Evolutionary conservation across 805 yeast genomes (phyloP).

Genomic region (Saccharomycopsis capsularis): DNA sequence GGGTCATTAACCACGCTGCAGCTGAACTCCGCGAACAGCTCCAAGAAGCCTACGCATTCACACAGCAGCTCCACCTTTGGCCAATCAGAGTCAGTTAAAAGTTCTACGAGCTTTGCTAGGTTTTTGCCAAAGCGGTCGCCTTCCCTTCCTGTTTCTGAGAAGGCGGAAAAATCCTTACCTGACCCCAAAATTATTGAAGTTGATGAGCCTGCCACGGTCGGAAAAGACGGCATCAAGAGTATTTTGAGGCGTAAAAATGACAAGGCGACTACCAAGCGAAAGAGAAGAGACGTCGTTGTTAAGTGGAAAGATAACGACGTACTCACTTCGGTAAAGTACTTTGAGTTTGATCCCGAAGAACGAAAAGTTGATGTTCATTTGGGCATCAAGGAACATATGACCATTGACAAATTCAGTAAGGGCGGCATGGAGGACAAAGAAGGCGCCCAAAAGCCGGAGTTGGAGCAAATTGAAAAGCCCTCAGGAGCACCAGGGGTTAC

Average conservation of each 20-base stretch:
- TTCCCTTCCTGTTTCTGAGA: not conserved
- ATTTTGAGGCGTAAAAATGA: conserved; percentile 20
- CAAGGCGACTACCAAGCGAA: conserved; percentile 15
- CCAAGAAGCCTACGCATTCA: conserved; percentile 9
- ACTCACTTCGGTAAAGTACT: conserved; percentile 7
- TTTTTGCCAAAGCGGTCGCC: conserved; percentile 10
- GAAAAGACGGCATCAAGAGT: conserved; percentile 15
- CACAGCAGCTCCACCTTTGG: conserved; percentile 11
- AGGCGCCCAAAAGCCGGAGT: not conserved
- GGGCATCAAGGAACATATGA: not conserved
- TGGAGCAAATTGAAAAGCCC: not conserved
- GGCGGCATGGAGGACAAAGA: not conserved
- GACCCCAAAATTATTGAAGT: conserved; percentile 14
- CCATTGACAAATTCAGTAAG: conserved; percentile 5
- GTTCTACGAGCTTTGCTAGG: conserved; percentile 16
- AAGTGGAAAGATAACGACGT: conserved; percentile 15
- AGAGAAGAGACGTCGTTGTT: conserved; percentile 18
- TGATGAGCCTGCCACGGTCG: conserved; percentile 9
- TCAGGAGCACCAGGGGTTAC: not conserved
- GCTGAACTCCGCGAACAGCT: too few relatives aligned
- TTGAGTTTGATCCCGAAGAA: conserved; percentile 21
- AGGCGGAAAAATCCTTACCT: not conserved
- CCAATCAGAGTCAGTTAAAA: conserved; percentile 2
- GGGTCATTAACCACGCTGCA: too few relatives aligned
- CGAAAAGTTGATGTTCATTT: conserved; percentile 6